Base-by-base conservation (phyloP, 805 yeast genomes). In the Cyberlindnera suaveolens region DNA sequence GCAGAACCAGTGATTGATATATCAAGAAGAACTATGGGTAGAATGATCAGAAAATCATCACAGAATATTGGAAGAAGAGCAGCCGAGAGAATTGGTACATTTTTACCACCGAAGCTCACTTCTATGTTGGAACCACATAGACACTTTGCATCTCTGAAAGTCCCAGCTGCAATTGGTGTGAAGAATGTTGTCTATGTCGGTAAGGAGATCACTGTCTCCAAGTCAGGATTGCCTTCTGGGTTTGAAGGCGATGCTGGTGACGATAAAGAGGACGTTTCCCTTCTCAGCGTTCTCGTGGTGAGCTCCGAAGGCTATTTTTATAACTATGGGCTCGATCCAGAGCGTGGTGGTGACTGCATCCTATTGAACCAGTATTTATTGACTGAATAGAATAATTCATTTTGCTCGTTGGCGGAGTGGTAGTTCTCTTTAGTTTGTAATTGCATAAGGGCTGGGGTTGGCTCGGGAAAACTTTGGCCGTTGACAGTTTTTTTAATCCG, bases 261-360 rank as follows among this genome's bases (percentile, higher is more conserved):
- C 53, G 61, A 63, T 6, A 66, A 63, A 5, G 51, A 61, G 4
- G 53, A 55, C 7, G 58, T 58, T 29, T 60, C 53, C 15, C 49
- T 68, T 43, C 58, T 47, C 37, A 76, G 75, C 53, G 79, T 79
- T 13, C 73, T 79, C 45, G 91, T 89, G 6, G 86, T 87, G 4
- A 86, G 96, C 1, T 74, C 83, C 0, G 85, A 80, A 44, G 98
- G 98, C 0, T 77, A 75, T 51, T 83, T 85, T 51, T 84, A 82
- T 54, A 85, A 84, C 40, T 91, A 87, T 61, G 82, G 82, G 2
- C 66, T 91, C 37, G 93, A 88, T 48, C 82, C 93, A 0, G 95
- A 82, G 47, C 66, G 90, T 42, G 98, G 98, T 1, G 99, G 99
- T 2, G 96, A 90, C 58, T 91, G 98, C 64, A 77, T 83, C 33